Base-by-base conservation (phyloP, 805 yeast species). In the Ogataea siamensis region DNA sequence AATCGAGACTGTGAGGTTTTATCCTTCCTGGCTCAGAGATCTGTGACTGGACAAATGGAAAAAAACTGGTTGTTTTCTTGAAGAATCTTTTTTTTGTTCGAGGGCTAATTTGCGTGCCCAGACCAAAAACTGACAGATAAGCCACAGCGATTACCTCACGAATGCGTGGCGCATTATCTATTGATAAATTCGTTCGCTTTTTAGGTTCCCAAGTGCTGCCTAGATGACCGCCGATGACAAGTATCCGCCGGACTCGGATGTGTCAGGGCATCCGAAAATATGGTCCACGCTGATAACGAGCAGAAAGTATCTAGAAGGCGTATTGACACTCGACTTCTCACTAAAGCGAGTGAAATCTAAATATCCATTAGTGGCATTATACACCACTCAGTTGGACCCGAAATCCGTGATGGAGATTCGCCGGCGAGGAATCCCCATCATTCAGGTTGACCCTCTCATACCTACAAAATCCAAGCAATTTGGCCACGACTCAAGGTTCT, bases 221-320 rank as follows among this genome's bases (percentile, higher is more conserved):
- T n/a, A 22, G 9, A 45, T 45, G 49, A 45, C 46, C 9, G 39
- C 38, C n/a, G 24, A 27, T 5, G 32, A 37, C 10, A 8, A 15
- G 2, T 49, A 45, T 30, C 53, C 56, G 5, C 31, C 34, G 4
- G 57, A 57, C 36, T 32, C 50, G 12, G 47, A 46, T 29, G 37
- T 49, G 16, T 25, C 46, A 1, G 23, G 22, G n/a, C 34, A 37
- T 29, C 40, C 20, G 14, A 46, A 55, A 31, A 73, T 73, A 2
- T 78, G 83, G 83, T 68, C 79, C 0, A 74, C 81, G 0, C 60
- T 77, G 23, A 69, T 77, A 40, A 77, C 83, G 14, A 74, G 70
- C 51, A 60, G 66, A 8, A 64, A 66, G 30, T 77, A 77, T 42
- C 49, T 78, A 18, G 59, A 71, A 0, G 83, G 83, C 1, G 60